Base-by-base conservation (phyloP, 495 filamentous ascomycete species). In the Aspergillus egyptiacus region DNA sequence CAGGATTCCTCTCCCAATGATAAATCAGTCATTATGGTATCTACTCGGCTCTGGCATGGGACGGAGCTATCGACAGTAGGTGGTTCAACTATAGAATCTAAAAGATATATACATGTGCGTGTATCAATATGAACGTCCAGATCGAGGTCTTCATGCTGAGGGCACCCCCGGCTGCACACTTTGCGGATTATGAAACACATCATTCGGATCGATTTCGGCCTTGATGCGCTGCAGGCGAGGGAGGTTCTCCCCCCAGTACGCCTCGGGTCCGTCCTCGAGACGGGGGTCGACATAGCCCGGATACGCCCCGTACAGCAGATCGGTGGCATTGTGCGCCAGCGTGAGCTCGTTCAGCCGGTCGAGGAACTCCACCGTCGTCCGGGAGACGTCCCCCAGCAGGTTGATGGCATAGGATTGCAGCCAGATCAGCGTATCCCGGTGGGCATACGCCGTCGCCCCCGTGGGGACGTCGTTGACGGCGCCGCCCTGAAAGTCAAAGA, bases 201-300 rank as follows among this genome's bases (percentile, higher is more conserved):
- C 75, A 0, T 65, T 56, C 0, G 80, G 80, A 57, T 85, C 81
- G 18, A 78, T 50, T 9, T 59, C 55, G 0, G 64, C 60, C 68
- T 85, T 85, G 37, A 85, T 69, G 34, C 63, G 43, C 58, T 74
- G 59, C 35, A 85, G 59, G 25, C 64, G 64, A 3, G 62, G 62
- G n/a, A 82, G 60, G 51, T 76, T 82, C 4, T 60, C 37, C 0
- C 75, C 67, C 69, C 74, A 85, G 52, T 85, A 90, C 0, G 77
- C 72, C 19, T 70, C 57, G 22, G 57, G 65, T 0, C 58, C 54
- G 28, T 76, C 50, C 19, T 55, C 58, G 47, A 86, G 53, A 4
- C 60, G 65, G 1, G 82, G 79, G 61, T 91, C 86, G 5, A 88
- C 76, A 56, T 89, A 89, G 15, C 86, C 87, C 0, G 84, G 73